Conservation (phyloP, 495 filamentous ascomycete genomes). For the Eremomyces bilateralis region DNA sequence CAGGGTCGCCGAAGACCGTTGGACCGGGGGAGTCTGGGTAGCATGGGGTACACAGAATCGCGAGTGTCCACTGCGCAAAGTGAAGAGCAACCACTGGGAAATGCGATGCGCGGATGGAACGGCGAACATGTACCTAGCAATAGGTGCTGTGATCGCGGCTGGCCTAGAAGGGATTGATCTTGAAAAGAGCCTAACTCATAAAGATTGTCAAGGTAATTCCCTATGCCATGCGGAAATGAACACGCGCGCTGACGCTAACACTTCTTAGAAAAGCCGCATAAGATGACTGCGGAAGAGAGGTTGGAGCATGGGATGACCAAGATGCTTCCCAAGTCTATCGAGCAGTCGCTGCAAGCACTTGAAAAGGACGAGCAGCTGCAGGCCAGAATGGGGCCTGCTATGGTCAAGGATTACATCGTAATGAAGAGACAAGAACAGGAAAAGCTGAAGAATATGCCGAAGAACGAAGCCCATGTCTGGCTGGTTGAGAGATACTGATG, state of each 20-base stretch:
- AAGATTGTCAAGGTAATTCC: slow-evolving; percentile 18
- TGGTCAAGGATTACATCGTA: slow-evolving; percentile 14
- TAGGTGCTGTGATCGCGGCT: slow-evolving; percentile 42
- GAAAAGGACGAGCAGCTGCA: slow-evolving; percentile 12
- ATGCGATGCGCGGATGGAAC: slow-evolving; percentile 47
- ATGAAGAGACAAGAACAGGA: slow-evolving; percentile 19
- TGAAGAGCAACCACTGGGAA: slow-evolving; percentile 44
- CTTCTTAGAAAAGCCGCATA: slow-evolving; percentile 13
- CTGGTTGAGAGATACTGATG: slow-evolving; percentile 19
- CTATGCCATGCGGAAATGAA: neutral
- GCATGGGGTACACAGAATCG: slow-evolving; percentile 60
- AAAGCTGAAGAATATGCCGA: slow-evolving; percentile 17
- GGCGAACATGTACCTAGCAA: slow-evolving; percentile 48
- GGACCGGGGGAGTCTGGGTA: slow-evolving; percentile 56
- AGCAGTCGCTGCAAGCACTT: slow-evolving; percentile 10
- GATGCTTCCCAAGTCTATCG: slow-evolving; percentile 11
- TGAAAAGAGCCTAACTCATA: slow-evolving; percentile 11
- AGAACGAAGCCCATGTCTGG: slow-evolving; percentile 14
- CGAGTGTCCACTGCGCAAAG: slow-evolving; percentile 42
- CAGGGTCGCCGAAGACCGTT: slow-evolving; percentile 39
- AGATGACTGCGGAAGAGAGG: slow-evolving; percentile 27
- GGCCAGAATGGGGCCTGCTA: slow-evolving; percentile 9
- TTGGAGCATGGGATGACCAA: slow-evolving; percentile 27
- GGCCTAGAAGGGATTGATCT: slow-evolving; percentile 36
- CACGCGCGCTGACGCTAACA: neutral